Percentiles rank a stretch among this genome's conserved stretches.
Evolutionary conservation across 2,329 filamentous ascomycete species (phyloP).

Genomic region (Nothopassalora personata): DNA sequence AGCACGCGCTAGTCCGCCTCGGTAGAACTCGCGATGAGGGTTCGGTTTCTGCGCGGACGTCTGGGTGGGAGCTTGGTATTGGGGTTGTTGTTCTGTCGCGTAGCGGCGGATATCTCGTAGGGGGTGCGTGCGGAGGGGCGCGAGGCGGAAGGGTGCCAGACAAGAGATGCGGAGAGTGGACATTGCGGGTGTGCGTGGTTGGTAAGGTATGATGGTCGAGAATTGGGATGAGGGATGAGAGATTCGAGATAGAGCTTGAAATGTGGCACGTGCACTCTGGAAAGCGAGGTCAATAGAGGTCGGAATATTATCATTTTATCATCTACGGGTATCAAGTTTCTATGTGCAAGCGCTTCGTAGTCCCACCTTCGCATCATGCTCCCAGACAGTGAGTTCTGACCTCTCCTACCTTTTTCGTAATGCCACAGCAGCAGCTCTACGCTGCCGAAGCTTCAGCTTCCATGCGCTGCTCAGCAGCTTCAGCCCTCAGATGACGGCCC

Average conservation of each 20-base stretch:
- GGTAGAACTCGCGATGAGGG: slow-evolving; percentile 57
- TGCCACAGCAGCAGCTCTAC: neutral
- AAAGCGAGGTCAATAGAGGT: too few species aligned
- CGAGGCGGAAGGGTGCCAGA: neutral
- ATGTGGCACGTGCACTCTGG: too few species aligned
- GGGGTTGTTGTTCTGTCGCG: slow-evolving; percentile 5
- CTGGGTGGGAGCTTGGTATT: slow-evolving; percentile 21
- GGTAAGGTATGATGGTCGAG: neutral
- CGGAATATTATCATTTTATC: neutral
- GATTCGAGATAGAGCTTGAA: neutral
- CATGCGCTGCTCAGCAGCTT: slow-evolving; percentile 46
- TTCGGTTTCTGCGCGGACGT: slow-evolving; percentile 17
- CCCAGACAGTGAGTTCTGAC: neutral
- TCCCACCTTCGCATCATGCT: neutral
- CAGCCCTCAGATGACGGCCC: slow-evolving; percentile 47
- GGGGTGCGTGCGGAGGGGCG: neutral
- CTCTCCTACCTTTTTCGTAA: neutral
- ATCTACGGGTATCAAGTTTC: neutral
- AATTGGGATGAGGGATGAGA: too few species aligned
- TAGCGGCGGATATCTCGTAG: neutral
- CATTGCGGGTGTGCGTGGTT: neutral
- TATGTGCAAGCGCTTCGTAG: neutral
- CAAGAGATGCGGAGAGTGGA: neutral
- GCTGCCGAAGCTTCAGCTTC: slow-evolving; percentile 1
- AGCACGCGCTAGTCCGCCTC: slow-evolving; percentile 60